A percentile compares a stretch with the other conserved stretches of the same genome.
phyloP scores from a whole-genome alignment of 2,329 filamentous ascomycete genomes.

The Pleoardoris graminearum region DNA sequence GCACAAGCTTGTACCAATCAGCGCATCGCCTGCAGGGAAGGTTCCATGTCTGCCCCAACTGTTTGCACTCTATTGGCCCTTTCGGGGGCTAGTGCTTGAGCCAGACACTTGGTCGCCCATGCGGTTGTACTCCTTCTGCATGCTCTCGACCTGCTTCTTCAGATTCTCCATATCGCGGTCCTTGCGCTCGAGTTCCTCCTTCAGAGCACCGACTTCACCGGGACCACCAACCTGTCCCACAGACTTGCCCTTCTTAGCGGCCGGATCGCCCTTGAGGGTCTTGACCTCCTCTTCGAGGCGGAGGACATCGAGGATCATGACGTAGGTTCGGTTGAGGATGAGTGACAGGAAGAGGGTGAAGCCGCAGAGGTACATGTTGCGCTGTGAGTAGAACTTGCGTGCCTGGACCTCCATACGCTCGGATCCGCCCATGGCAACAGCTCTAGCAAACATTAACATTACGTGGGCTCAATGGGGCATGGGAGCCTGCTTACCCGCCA shows the following conservation, averaged over 20 bases:
- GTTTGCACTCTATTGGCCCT: conserved; percentile 53
- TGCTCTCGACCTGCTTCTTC: conserved; percentile 87
- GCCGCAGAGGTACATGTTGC: conserved; percentile 99
- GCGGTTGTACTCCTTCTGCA: conserved; percentile 82
- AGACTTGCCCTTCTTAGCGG: conserved; percentile 66
- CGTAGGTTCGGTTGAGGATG: conserved; percentile 98
- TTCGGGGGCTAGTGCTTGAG: conserved; percentile 55
- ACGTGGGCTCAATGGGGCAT: background rate
- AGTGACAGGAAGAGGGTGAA: conserved; percentile 98
- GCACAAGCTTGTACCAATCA: conserved; percentile 15
- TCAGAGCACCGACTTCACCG: conserved; percentile 72
- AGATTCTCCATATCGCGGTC: conserved; percentile 82
- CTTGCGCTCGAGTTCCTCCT: conserved; percentile 69
- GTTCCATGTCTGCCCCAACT: conserved; percentile 16
- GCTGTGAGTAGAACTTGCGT: conserved; percentile 99
- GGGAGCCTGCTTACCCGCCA: conserved; percentile 51
- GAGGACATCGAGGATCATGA: conserved; percentile 91
- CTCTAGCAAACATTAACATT: conserved; percentile 48
- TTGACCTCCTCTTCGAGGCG: conserved; percentile 91
- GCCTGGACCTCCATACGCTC: conserved; percentile 98
- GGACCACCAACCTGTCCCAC: conserved; percentile 72
- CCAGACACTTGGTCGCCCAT: conserved; percentile 80
- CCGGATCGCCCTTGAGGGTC: conserved; percentile 71
- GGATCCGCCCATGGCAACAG: conserved; percentile 74
- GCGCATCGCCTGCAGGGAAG: conserved; percentile 11